phyloP scores from a whole-genome alignment of 176 grass and related monocot species.

The Juncus inflexus region DNA sequence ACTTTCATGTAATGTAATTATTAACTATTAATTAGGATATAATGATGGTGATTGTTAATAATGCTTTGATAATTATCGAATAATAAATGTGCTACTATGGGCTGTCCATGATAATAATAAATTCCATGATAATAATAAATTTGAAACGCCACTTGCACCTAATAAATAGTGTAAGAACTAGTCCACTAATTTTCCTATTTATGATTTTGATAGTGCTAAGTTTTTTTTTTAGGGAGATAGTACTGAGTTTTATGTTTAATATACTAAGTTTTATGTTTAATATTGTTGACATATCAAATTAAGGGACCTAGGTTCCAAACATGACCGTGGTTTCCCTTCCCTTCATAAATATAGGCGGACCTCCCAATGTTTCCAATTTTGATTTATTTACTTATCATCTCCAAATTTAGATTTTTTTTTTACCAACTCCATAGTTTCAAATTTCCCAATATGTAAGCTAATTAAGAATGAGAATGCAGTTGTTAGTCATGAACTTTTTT shows the following conservation, averaged over 20 bases:
- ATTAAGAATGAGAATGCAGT: not conserved
- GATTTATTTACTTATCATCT: no score
- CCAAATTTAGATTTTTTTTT: not conserved
- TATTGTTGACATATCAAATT: not conserved
- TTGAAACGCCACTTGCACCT: no score
- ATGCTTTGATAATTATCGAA: no score
- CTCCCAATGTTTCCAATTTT: not conserved
- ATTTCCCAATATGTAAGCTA: not conserved
- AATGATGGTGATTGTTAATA: no score
- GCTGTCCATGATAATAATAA: no score
- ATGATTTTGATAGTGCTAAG: no score
- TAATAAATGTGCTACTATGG: no score
- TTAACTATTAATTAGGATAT: no score
- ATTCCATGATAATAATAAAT: no score
- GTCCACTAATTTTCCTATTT: no score
- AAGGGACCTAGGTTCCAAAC: slow-evolving; percentile 17
- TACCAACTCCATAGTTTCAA: not conserved
- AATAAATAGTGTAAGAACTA: no score
- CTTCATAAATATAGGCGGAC: slow-evolving; percentile 6
- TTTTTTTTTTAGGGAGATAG: not conserved
- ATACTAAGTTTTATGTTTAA: not conserved
- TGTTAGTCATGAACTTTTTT: not conserved
- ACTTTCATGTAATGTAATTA: no score
- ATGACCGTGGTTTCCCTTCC: slow-evolving; percentile 9
- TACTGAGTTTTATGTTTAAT: slow-evolving; percentile 17